A percentile compares a stretch with the other conserved stretches of the same genome.
Conservation (phyloP, 2,329 filamentous ascomycete genomes). For the Sporothrix schenckii region DNA sequence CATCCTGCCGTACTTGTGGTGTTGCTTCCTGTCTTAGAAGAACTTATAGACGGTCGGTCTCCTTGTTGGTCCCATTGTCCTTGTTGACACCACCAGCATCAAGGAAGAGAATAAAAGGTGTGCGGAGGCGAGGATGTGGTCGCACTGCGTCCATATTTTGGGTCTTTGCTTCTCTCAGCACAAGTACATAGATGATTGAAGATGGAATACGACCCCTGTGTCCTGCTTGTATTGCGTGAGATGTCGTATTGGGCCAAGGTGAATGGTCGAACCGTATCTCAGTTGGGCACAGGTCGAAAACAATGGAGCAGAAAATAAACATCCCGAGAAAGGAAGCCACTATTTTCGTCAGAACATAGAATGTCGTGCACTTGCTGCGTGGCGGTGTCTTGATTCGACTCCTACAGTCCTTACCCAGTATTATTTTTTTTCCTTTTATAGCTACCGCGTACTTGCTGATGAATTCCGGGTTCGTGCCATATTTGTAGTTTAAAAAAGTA, state of each 20-base stretch:
- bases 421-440: too few species aligned
- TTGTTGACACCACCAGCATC: neutral
- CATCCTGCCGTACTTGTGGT: neutral
- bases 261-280: neutral
- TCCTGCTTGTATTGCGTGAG: neutral
- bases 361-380: neutral
- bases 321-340: neutral
- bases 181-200: neutral
- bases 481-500: too few species aligned
- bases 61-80: neutral
- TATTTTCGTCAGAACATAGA: neutral
- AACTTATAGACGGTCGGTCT: neutral
- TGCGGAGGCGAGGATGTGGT: neutral
- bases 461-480: too few species aligned
- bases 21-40: conserved; percentile 10
- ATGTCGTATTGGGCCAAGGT: conserved; percentile 9
- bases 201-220: neutral
- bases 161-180: neutral
- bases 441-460: too few species aligned
- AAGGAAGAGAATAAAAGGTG: neutral
- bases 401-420: too few species aligned
- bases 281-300: neutral
- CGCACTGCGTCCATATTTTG: neutral
- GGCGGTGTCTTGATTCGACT: neutral
- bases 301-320: neutral